Base-by-base conservation (phyloP, 2,329 filamentous ascomycete genomes). In the Monascus ruber region DNA sequence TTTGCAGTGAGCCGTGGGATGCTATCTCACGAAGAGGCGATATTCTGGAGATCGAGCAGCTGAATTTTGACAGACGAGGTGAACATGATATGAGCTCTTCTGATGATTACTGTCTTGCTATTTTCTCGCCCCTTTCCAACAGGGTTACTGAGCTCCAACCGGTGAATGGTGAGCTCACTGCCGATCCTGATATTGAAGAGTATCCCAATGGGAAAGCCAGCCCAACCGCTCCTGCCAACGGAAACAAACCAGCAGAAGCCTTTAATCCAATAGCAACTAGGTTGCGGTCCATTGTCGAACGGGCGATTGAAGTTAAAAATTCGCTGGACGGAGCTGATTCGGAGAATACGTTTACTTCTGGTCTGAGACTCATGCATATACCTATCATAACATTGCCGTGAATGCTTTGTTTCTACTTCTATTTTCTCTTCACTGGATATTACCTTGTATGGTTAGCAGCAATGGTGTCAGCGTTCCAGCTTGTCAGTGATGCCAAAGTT, bases 1-100 rank as follows among this genome's bases (percentile, higher is more conserved):
- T 57, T 11, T 58, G 51, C 26, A 53, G 48, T 31, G 60, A 64
- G 35, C 52, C 59, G 11, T 65, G 57, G 50, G 56, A 60, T 37
- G 43, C 53, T 24, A 48, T 56, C 7, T 58, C 55, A 26, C 52
- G 49, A 34, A 46, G 47, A 25, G 47, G 52, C 24, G 50, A 56
- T 33, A 42, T 62, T 6, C 47, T 58, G 10, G 49, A 56, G 7
- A 40, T 48, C 17, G 48, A 50, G 5, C 41, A 24, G 11, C 5
- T 26, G 4, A 26, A 11, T 17, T 24, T 36, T 11, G 26, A 40
- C 27, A 25, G 34, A 35, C 17, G 36, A 26, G 31, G 26, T 8
- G 24, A 35, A 39, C 11, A 3, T 26, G 17, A 6, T 31, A 35
- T 17, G 35, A 37, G 26, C 31, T 17, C 17, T 17, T 17, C 17